A percentile compares a stretch with the other conserved stretches of the same genome.
These are phyloP conservation scores for Trichothecium sympodiale DNA, from an alignment of 2,329 filamentous ascomycete species.

Conservation along the genomic window DNA sequence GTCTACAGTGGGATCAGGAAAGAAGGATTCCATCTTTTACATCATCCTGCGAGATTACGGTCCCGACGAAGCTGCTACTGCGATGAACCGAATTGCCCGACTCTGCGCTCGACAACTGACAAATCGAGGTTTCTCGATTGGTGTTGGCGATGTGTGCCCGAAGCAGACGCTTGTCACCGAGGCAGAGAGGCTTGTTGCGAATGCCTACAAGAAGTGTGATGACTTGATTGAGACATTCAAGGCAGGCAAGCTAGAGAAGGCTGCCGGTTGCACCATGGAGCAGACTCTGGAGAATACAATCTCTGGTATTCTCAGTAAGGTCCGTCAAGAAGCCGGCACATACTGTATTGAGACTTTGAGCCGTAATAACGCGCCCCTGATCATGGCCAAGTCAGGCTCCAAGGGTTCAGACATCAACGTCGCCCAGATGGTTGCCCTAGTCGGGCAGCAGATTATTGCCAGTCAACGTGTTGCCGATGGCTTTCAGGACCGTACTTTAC, in stretches of 20 bases:
- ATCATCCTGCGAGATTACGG: constrained; percentile 93
- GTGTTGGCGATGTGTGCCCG: constrained; percentile 88
- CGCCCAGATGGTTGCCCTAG: constrained; percentile 94
- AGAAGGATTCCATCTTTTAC: constrained; percentile 97
- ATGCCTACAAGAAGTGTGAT: constrained; percentile 72
- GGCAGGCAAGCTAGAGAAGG: constrained; percentile 69
- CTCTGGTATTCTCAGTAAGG: constrained; percentile 82
- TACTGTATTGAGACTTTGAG: constrained; percentile 86
- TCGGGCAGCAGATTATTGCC: constrained; percentile 96
- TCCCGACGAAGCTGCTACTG: constrained; percentile 73
- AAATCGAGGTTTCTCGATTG: constrained; percentile 91
- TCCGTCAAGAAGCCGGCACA: constrained; percentile 82
- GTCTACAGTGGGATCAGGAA: constrained; percentile 88
- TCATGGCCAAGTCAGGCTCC: constrained; percentile 96
- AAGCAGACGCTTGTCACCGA: constrained; percentile 56
- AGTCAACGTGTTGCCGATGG: constrained; percentile 88
- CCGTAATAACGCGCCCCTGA: constrained; percentile 80
- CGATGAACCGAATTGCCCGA: constrained; percentile 90
- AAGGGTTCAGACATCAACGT: constrained; percentile 98
- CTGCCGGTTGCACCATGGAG: constrained; percentile 82
- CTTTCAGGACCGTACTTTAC: constrained; percentile 89
- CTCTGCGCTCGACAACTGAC: constrained; percentile 81
- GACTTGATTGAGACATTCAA: constrained; percentile 75
- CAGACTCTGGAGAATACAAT: constrained; percentile 84
- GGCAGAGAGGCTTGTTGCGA: constrained; percentile 66